Base-by-base conservation (phyloP, 306 rosid species). In the Inga leiocalycina region DNA sequence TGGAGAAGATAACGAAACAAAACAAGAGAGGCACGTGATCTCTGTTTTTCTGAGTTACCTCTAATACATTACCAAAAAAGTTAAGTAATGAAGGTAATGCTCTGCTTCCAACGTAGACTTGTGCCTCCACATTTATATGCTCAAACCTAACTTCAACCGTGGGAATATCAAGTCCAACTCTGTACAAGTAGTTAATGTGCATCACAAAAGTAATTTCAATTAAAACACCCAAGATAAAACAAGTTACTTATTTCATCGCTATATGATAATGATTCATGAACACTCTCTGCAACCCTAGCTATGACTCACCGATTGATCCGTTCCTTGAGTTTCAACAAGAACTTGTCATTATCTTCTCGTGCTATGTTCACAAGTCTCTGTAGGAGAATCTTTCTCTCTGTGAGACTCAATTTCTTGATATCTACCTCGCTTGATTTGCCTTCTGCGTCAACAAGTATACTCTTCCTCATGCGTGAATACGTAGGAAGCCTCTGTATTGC, bases 351-450 rank as follows among this genome's bases (percentile, higher is more conserved):
- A 69, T 93, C 98, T 64, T 93, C 91, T 51, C 89, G 95, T 4
- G 98, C 95, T 39, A 93, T 89, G 64, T 88, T 93, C 49, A 95
- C 89, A 2, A 95, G 97, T 81, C 98, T 88, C 43, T 95, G 97
- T 71, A 93, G 30, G 16, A 95, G 65, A 71, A 83, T 84, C 86
- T 88, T 88, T 32, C 93, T 88, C 78, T 95, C 97, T 0, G 92
- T 74, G 8, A 88, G 37, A 43, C 93, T 97, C 10, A 95, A 84
- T 14, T 83, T 78, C 77, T 82, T 85, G 35, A 92, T 82, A 34
- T 95, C 97, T 71, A 93, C 85, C 81, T 92, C 94, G 77, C 81
- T 87, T 24, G 91, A 71, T 65, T 88, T 79, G 8, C 97, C 98
- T 61, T 94, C 89, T 61, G 70, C 86, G 44, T 81, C 85, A 15